Base-by-base conservation (phyloP, 768 basidiomycete species). In the Brasilioporus rufonigricans region DNA sequence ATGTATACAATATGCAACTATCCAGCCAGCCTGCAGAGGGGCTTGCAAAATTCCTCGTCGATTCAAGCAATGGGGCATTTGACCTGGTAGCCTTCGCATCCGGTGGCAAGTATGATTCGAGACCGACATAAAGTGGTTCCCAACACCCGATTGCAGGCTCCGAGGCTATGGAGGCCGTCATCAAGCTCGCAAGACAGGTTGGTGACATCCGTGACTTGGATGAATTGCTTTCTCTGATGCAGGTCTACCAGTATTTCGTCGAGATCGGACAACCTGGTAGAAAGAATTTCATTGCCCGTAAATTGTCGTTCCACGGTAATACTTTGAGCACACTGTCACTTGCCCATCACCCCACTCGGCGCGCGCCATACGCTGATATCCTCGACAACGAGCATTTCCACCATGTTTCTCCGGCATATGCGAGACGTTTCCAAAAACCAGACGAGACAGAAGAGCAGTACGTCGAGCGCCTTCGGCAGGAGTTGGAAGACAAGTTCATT, bases 401-500 rank as follows among this genome's bases (percentile, higher is more conserved):
- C 65, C 89, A 93, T 62, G 91, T 93, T 55, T 91, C 89, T 27
- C 93, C 93, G 0, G 93, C 93, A 10, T 93, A 89, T 66, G 84
- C 87, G 1, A 85, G 83, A 60, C 84, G 92, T n/a, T 91, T 91
- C 73, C 77, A 88, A 66, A 77, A 71, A 13, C 64, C 74, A 3
- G 81, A 79, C 23, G 93, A 96, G 71, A 82, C 81, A 2, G 88
- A 89, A 60, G 88, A 84, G 50, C 77, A 89, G 62, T 95, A 94
- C 57, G 89, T 92, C 1, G 81, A 85, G 54, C 79, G 91, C 24
- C 77, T 93, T 33, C 77, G 83, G 32, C 77, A 88, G 56, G 93
- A 96, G 68, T 76, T 96, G 3, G 93, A 96, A 61, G 81, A 85
- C 59, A 93, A 93, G 66, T 91, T 94, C 69, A 69, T 86, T 46